These are phyloP conservation scores for Leccinum angustisporum DNA, from an alignment of 1,284 basidiomycete genomes.

Conservation along the genomic window DNA sequence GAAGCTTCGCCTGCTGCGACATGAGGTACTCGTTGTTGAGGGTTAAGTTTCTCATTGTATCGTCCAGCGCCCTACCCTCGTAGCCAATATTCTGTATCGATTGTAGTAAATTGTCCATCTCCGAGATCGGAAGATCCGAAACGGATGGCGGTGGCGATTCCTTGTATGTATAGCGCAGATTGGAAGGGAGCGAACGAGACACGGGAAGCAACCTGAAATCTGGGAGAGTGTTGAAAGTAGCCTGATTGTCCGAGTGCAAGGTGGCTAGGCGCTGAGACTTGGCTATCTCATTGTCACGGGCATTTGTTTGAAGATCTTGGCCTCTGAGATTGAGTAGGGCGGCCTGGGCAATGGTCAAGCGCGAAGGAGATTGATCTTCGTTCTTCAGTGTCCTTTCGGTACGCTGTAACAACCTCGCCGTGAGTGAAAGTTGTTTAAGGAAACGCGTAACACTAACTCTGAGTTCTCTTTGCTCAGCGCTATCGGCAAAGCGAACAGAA, in stretches of 20 bases:
- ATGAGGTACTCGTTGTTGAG: slow-evolving; percentile 21
- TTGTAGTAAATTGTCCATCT: slow-evolving; percentile 25
- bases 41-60: slow-evolving; percentile 11
- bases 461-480: slow-evolving; percentile 48
- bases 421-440: background rate
- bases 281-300: slow-evolving; percentile 1
- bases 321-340: slow-evolving; percentile 71
- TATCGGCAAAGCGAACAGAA: slow-evolving; percentile 73
- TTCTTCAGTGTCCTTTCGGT: slow-evolving; percentile 49
- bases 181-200: slow-evolving; percentile 24
- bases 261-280: slow-evolving; percentile 7
- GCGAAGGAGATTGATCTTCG: slow-evolving; percentile 58
- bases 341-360: slow-evolving; percentile 74
- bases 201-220: slow-evolving; percentile 10
- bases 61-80: slow-evolving; percentile 16
- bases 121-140: slow-evolving; percentile 15
- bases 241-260: slow-evolving; percentile 4
- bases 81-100: slow-evolving; percentile 29
- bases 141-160: slow-evolving; percentile 17
- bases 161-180: slow-evolving; percentile 17
- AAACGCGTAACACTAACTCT: slow-evolving; percentile 35
- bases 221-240: background rate
- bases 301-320: slow-evolving; percentile 44
- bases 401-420: slow-evolving; percentile 33
- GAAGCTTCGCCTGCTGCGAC: slow-evolving; percentile 27